Percentiles rank a stretch among this genome's conserved stretches.
phyloP scores from a whole-genome alignment of 495 filamentous ascomycete species.

The Lasiosphaeriaceae sp. region DNA sequence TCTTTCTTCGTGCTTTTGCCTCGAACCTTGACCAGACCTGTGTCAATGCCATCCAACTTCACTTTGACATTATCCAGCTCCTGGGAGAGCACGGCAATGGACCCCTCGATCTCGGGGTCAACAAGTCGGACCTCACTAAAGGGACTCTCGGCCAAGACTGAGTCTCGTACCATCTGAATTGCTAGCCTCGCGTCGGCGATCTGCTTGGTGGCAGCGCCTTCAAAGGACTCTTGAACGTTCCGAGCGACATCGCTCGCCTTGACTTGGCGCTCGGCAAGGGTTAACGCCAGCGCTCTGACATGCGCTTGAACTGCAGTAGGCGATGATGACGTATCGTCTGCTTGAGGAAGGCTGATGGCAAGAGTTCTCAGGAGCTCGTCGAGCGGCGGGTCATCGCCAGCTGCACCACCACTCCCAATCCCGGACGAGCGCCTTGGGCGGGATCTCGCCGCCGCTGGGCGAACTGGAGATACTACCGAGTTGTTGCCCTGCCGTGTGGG shows the following conservation, averaged over 20 bases:
- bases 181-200: slow-evolving; percentile 37
- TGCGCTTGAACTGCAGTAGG: slow-evolving; percentile 9
- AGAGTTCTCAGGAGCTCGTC: slow-evolving; percentile 29
- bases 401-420: slow-evolving; percentile 3
- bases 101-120: slow-evolving; percentile 37
- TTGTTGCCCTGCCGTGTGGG: slow-evolving; percentile 13
- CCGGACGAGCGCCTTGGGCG: slow-evolving; percentile 28
- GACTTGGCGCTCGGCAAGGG: slow-evolving; percentile 26
- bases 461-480: slow-evolving; percentile 21
- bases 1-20: slow-evolving; percentile 36
- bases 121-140: slow-evolving; percentile 36
- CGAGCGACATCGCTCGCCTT: slow-evolving; percentile 34
- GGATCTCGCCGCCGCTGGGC: slow-evolving; percentile 18
- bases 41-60: slow-evolving; percentile 26
- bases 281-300: slow-evolving; percentile 12
- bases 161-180: slow-evolving; percentile 38
- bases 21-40: slow-evolving; percentile 19
- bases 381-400: slow-evolving; percentile 23
- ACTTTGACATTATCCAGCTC: slow-evolving; percentile 31
- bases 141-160: slow-evolving; percentile 38
- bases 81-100: slow-evolving; percentile 31
- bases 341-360: slow-evolving; percentile 26
- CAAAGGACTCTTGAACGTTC: slow-evolving; percentile 37
- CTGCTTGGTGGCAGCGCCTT: slow-evolving; percentile 30
- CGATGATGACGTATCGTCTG: slow-evolving; percentile 11